Conservation (phyloP, 164 flowering plant species). For the Euptelea pleiosperma region DNA sequence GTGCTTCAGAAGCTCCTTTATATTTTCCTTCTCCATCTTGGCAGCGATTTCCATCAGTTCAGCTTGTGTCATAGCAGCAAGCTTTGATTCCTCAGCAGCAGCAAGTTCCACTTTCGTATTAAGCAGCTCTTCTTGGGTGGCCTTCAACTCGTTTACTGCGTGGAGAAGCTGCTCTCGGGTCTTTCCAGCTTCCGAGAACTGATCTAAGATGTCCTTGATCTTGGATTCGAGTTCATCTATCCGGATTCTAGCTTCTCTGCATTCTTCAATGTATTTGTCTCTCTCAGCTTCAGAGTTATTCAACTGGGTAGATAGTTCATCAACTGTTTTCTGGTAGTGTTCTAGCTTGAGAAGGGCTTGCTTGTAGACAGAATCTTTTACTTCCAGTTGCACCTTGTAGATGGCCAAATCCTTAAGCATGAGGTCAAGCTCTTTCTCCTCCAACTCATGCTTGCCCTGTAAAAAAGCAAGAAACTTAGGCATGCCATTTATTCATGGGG, state of each 20-base stretch:
- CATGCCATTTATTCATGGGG: neutral
- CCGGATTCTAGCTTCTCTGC: slow-evolving; percentile 20
- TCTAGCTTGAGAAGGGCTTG: slow-evolving; percentile 51
- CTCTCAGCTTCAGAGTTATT: slow-evolving; percentile 34
- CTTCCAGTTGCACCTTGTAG: slow-evolving; percentile 59
- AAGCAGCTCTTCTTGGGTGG: slow-evolving; percentile 31
- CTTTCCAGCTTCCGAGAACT: slow-evolving; percentile 22
- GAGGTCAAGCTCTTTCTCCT: slow-evolving; percentile 32
- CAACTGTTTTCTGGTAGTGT: slow-evolving; percentile 28
- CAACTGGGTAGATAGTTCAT: slow-evolving; percentile 37
- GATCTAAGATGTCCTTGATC: slow-evolving; percentile 30
- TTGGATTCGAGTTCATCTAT: slow-evolving; percentile 37
- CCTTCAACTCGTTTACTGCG: slow-evolving; percentile 28
- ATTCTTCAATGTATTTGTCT: slow-evolving; percentile 28
- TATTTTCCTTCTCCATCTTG: slow-evolving; percentile 31
- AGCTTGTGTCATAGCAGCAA: slow-evolving; percentile 25
- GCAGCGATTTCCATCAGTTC: slow-evolving; percentile 31
- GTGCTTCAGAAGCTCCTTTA: slow-evolving; percentile 32
- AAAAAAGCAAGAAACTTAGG: neutral
- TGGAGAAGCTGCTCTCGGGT: slow-evolving; percentile 29
- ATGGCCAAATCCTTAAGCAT: slow-evolving; percentile 47
- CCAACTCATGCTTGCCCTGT: slow-evolving; percentile 22
- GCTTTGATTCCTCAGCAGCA: slow-evolving; percentile 29
- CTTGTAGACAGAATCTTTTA: slow-evolving; percentile 43
- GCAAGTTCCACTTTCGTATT: slow-evolving; percentile 32